phyloP scores from a whole-genome alignment of 2,329 filamentous ascomycete genomes.

The Pyrenophora seminiperda region DNA sequence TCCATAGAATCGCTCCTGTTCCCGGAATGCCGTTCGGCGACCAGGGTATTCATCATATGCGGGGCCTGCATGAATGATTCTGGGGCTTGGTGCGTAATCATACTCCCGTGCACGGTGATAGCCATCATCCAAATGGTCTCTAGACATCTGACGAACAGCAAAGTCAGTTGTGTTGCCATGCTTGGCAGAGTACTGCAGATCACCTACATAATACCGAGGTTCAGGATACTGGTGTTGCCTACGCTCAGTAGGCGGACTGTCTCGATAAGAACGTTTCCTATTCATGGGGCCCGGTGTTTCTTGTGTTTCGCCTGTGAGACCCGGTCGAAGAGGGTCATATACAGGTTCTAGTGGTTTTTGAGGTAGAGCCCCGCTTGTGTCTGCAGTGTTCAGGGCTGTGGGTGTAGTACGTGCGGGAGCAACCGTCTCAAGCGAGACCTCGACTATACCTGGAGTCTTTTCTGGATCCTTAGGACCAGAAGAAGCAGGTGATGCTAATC shows the following conservation, averaged over 20 bases:
- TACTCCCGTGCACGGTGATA: slow-evolving; percentile 36
- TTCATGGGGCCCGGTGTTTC: slow-evolving; percentile 20
- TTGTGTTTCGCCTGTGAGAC: slow-evolving; percentile 25
- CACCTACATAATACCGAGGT: slow-evolving; percentile 45
- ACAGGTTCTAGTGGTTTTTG: slow-evolving; percentile 51
- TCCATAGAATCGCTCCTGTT: slow-evolving; percentile 38
- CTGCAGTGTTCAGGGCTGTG: slow-evolving; percentile 25
- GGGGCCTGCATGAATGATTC: slow-evolving; percentile 34
- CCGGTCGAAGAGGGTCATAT: slow-evolving; percentile 55
- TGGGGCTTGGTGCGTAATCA: slow-evolving; percentile 38
- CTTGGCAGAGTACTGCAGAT: slow-evolving; percentile 5
- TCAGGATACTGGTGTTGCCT: slow-evolving; percentile 39
- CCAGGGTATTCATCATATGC: slow-evolving; percentile 40
- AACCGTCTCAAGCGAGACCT: slow-evolving; percentile 22
- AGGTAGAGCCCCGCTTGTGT: slow-evolving; percentile 43
- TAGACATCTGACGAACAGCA: slow-evolving; percentile 27
- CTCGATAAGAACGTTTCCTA: slow-evolving; percentile 31
- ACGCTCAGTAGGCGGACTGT: slow-evolving; percentile 35
- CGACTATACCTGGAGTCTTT: slow-evolving; percentile 21
- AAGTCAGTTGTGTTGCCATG: slow-evolving; percentile 22
- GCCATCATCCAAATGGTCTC: slow-evolving; percentile 37
- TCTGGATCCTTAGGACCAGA: slow-evolving; percentile 41
- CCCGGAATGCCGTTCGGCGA: slow-evolving; percentile 40
- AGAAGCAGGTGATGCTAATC: slow-evolving; percentile 33
- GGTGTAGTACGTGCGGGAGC: slow-evolving; percentile 27